phyloP scores from a whole-genome alignment of 148 eudicot species.

The Salicornia ramosissima region DNA sequence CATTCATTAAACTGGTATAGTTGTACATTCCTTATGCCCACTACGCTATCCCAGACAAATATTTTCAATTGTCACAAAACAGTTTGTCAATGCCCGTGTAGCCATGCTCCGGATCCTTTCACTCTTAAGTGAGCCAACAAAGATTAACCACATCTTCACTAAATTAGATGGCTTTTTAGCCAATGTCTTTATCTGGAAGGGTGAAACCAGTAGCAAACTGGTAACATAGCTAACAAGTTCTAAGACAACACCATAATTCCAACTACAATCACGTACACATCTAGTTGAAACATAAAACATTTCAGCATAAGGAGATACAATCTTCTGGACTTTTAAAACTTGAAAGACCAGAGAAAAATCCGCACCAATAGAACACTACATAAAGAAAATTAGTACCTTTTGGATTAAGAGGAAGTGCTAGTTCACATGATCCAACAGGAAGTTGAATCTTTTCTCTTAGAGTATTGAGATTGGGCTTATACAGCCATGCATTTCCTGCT shows the following conservation, averaged over 20 bases:
- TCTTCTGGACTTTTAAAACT: background rate
- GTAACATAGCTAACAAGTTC: background rate
- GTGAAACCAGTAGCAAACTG: background rate
- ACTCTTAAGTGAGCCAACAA: background rate
- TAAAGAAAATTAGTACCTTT: conserved; percentile 47
- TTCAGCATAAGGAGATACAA: background rate
- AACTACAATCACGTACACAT: background rate
- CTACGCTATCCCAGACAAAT: background rate
- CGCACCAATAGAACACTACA: background rate
- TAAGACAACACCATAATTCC: background rate
- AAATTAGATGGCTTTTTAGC: background rate
- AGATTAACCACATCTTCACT: background rate
- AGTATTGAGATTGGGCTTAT: conserved; percentile 58
- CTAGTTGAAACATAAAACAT: conserved; percentile 1
- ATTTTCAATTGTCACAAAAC: background rate
- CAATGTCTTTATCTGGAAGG: background rate
- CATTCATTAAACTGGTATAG: background rate
- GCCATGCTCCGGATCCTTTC: background rate
- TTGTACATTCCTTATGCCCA: background rate
- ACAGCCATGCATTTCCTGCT: conserved; percentile 72
- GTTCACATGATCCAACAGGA: conserved; percentile 96
- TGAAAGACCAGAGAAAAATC: conserved; percentile 2
- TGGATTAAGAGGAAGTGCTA: conserved; percentile 74
- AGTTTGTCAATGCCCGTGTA: background rate
- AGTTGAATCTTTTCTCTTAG: conserved; percentile 77